Base-by-base conservation (phyloP, 352 stramenopile genomes). In the Pythium aquatile region DNA sequence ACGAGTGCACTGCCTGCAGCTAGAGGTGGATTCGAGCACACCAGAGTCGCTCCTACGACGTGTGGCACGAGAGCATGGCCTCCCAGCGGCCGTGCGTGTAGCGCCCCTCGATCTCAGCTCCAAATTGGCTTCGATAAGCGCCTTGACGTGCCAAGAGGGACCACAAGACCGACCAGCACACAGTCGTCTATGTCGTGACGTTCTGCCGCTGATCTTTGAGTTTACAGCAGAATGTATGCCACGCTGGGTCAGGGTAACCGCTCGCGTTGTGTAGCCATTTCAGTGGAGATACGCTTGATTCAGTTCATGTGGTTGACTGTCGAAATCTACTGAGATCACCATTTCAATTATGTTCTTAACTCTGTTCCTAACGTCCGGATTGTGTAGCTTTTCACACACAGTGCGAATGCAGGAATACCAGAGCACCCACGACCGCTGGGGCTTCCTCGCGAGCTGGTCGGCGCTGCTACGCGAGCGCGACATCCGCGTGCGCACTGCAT, bases 111-210 rank as follows among this genome's bases (percentile, higher is more conserved):
- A 44, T n/a, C 16, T 53, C 14, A 16, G 9, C 1, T 47, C 20
- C 30, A 68, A 68, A n/a, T 10, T 62, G 42, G 61, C 61, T 14
- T 47, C 30, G 5, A n/a, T 68, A 9, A 68, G 61, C 26, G 44
- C 37, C 44, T 44, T 56, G 10, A 35, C 16, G 5, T 28, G n/a
- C 20, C 10, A 6, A 13, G 4, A 32, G 10, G n/a, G 33, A n/a
- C 8, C 28, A 0, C 17, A 0, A 42, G 16, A 37, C 11, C 11
- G 16, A 13, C n/a, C 7, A 16, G 39, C 40, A n/a, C 33, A 35
- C 24, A 40, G 29, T 6, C 14, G 55, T 1, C 54, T 68, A 14
- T 62, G 55, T 35, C 53, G 48, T 5, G 61, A 68, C 44, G 37
- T 58, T 6, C 4, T 58, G n/a, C 28, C 24, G 33, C 61, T 57